Conservation (phyloP, 352 stramenopile genomes). For the Globisporangium paddicum region DNA sequence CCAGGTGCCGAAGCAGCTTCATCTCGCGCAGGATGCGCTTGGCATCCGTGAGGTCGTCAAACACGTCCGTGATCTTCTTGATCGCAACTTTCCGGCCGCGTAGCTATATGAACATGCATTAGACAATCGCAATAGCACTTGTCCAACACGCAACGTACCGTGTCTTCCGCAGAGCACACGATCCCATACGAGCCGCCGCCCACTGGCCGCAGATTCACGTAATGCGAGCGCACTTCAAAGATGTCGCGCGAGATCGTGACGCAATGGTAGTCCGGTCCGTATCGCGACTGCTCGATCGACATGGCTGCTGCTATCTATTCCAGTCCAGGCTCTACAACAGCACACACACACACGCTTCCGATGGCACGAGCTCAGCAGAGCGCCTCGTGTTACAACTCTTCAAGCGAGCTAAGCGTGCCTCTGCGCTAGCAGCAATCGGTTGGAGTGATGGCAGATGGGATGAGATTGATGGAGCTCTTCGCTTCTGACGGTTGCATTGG, state of each 20-base stretch:
- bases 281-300: slow-evolving; percentile 69
- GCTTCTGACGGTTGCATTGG: not conserved
- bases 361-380: not conserved
- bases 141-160: slow-evolving; percentile 28
- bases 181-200: slow-evolving; percentile 90
- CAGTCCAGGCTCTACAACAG: not conserved
- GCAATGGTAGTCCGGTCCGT: slow-evolving; percentile 76
- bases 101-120: slow-evolving; percentile 30
- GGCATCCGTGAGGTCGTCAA: slow-evolving; percentile 89
- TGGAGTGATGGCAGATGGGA: not conserved
- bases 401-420: not conserved
- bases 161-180: slow-evolving; percentile 90
- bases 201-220: slow-evolving; percentile 72
- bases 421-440: not conserved
- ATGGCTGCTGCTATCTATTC: slow-evolving; percentile 16
- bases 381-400: not conserved
- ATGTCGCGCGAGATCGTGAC: slow-evolving; percentile 76
- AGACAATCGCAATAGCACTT: too few relatives aligned
- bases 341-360: not conserved
- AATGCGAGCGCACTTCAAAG: slow-evolving; percentile 81
- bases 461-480: not conserved
- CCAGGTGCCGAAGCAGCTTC: slow-evolving; percentile 90
- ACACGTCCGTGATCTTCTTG: slow-evolving; percentile 93
- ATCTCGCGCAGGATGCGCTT: slow-evolving; percentile 93
- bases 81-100: slow-evolving; percentile 86